These are phyloP conservation scores for Monosporozyma aquatica DNA, from an alignment of 805 yeast genomes.

Conservation along the genomic window DNA sequence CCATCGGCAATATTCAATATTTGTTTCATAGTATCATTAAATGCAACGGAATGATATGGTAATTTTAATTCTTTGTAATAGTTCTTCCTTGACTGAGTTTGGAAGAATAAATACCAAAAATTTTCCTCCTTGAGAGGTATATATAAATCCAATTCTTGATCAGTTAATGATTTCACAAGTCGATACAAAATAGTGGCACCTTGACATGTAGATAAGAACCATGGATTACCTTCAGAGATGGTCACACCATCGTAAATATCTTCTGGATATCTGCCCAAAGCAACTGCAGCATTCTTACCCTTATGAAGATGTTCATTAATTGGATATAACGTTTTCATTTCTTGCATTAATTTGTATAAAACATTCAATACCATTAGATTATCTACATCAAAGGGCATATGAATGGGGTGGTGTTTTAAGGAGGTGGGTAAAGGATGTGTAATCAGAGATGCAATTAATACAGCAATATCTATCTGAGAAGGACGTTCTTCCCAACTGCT, in stretches of 20 bases:
- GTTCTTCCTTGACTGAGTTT: background rate
- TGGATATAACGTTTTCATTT: constrained; percentile 70
- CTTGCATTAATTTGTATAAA: constrained; percentile 48
- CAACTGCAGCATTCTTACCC: constrained; percentile 40
- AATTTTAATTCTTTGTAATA: background rate
- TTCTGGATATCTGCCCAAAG: constrained; percentile 87
- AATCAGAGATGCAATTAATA: constrained; percentile 38
- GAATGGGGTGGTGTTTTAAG: constrained; percentile 5
- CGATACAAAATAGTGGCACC: constrained; percentile 58
- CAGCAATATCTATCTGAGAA: constrained; percentile 72
- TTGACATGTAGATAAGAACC: constrained; percentile 75
- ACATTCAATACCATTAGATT: constrained; percentile 55
- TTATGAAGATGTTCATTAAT: constrained; percentile 45
- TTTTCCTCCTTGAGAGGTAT: constrained; percentile 26
- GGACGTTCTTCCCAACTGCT: constrained; percentile 34
- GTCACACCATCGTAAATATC: constrained; percentile 76
- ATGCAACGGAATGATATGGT: constrained; percentile 33
- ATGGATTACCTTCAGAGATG: constrained; percentile 77
- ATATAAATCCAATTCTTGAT: constrained; percentile 35
- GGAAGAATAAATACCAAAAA: constrained; percentile 15
- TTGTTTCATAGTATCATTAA: constrained; percentile 36
- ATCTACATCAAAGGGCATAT: constrained; percentile 53
- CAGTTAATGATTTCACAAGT: constrained; percentile 38
- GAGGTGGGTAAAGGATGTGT: constrained; percentile 45
- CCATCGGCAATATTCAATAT: constrained; percentile 57